A percentile compares a stretch with the other conserved stretches of the same genome.
phyloP scores from a whole-genome alignment of 2,329 filamentous ascomycete species.

The Ceratocystis papillata region DNA sequence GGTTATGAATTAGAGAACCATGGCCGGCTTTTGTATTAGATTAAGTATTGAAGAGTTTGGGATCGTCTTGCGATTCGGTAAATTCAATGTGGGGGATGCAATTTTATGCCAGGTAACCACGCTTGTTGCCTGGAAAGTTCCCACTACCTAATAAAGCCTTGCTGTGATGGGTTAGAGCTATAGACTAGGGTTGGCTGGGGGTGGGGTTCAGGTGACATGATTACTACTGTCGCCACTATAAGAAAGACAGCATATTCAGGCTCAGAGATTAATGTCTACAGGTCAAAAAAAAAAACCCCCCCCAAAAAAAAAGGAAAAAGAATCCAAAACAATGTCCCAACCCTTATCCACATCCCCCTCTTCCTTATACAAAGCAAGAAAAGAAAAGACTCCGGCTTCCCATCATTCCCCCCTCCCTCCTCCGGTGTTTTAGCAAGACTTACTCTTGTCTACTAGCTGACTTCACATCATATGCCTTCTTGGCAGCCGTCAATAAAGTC shows the following conservation, averaged over 20 bases:
- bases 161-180: background rate
- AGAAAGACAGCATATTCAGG: background rate
- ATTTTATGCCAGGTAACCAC: background rate
- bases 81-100: no score
- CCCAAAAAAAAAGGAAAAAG: background rate
- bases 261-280: constrained; percentile 5
- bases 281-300: background rate
- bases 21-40: no score
- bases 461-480: constrained; percentile 41
- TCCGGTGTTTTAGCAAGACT: constrained; percentile 22
- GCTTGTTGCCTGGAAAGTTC: background rate
- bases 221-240: background rate
- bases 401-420: background rate
- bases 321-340: no score
- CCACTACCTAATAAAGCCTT: background rate
- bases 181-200: background rate
- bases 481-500: constrained; percentile 42
- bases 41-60: no score
- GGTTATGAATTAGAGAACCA: no score
- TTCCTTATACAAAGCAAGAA: background rate
- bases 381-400: background rate
- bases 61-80: no score
- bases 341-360: no score
- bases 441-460: constrained; percentile 31
- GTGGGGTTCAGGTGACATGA: background rate